phyloP scores from a whole-genome alignment of 257 asterid species.

The Nemophila menziesii region DNA sequence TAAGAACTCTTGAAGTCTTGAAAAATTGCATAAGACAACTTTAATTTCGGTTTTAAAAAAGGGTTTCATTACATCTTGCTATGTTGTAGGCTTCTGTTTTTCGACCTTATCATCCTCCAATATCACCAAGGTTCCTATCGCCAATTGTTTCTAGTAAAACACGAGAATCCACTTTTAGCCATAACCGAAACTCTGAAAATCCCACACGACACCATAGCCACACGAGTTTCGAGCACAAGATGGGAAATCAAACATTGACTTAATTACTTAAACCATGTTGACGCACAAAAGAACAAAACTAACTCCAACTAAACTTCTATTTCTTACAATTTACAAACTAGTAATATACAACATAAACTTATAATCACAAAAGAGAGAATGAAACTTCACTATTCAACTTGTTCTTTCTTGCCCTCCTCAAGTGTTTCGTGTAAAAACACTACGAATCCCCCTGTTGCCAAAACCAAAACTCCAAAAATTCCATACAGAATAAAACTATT shows the following conservation, averaged over 20 bases:
- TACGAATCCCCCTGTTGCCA: slow-evolving; percentile 13
- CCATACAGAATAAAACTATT: slow-evolving; percentile 12
- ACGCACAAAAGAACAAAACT: no score
- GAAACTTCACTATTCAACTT: no score
- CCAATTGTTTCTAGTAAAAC: slow-evolving; percentile 20
- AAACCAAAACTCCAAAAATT: slow-evolving; percentile 16
- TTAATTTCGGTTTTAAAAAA: no score
- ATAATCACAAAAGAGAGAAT: no score
- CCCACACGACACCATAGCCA: slow-evolving; percentile 21
- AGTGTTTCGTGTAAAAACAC: slow-evolving; percentile 18
- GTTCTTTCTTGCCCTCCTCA: slow-evolving; percentile 1
- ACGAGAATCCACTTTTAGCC: slow-evolving; percentile 12
- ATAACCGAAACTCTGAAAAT: slow-evolving; percentile 12
- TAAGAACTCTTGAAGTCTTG: no score
- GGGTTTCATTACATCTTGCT: no score
- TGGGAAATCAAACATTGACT: slow-evolving; percentile 19
- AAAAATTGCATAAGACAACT: no score
- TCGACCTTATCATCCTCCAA: no score
- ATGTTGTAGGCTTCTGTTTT: no score
- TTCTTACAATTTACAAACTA: no score
- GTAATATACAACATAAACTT: no score
- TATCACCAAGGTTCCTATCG: background rate
- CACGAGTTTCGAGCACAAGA: slow-evolving; percentile 23
- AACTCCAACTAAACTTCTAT: no score
- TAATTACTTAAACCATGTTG: background rate